Percentiles rank a stretch among this genome's conserved stretches.
phyloP scores from a whole-genome alignment of 345 rosid species.

The Sonneratia caseolaris region DNA sequence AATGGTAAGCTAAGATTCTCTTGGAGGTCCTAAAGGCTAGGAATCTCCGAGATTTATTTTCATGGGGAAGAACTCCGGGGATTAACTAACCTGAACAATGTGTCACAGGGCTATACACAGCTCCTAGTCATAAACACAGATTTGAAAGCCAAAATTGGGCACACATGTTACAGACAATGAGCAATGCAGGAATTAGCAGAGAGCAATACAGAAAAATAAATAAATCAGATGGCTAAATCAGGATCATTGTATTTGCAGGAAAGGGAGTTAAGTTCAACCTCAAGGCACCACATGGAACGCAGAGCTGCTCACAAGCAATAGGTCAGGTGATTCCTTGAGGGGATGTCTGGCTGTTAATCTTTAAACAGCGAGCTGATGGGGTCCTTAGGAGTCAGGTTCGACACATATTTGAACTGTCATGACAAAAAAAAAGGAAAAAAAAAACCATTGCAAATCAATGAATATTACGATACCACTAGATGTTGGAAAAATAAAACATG shows the following conservation, averaged over 20 bases:
- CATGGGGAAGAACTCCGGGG: neutral
- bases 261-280: constrained; percentile 4
- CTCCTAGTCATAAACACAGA: constrained; percentile 13
- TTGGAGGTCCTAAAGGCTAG: constrained; percentile 12
- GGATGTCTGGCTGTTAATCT: constrained; percentile 21
- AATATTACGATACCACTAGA: neutral
- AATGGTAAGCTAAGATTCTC: neutral
- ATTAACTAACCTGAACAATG: constrained; percentile 1
- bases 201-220: neutral
- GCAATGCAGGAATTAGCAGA: neutral
- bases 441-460: neutral
- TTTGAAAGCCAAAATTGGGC: constrained; percentile 13
- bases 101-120: neutral
- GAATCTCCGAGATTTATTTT: constrained; percentile 12
- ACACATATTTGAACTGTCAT: constrained; percentile 74
- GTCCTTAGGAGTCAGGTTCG: constrained; percentile 44
- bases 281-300: neutral
- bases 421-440: neutral
- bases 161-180: constrained; percentile 33
- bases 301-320: neutral
- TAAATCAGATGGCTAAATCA: neutral
- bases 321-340: neutral
- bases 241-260: neutral
- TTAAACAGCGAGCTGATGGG: constrained; percentile 49
- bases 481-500: too few relatives aligned